Conservation (phyloP, 1,139 yeast genomes). For the Saccharomyces hybrid region DNA sequence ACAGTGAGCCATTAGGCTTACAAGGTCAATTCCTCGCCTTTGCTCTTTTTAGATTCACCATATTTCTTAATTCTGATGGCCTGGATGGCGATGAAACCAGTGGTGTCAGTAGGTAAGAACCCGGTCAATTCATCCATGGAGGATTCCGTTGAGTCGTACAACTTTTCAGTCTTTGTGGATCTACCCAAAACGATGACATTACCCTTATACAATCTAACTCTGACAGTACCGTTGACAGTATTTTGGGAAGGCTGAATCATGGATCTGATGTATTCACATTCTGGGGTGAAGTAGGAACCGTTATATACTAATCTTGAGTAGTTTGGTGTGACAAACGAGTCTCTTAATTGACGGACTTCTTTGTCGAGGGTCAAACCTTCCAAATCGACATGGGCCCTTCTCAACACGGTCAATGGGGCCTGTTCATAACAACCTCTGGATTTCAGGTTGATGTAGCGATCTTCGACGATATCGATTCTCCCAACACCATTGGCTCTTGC, state of each 20-base stretch:
- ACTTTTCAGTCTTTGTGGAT: conserved; percentile 88
- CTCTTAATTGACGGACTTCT: conserved; percentile 96
- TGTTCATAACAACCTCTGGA: conserved; percentile 99
- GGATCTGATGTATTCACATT: conserved; percentile 90
- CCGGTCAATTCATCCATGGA: conserved; percentile 99
- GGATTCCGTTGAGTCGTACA: conserved; percentile 95
- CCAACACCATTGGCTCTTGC: conserved; percentile 99
- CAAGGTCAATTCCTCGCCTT: conserved; percentile 38
- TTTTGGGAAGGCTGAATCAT: conserved; percentile 92
- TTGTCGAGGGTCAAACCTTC: conserved; percentile 96
- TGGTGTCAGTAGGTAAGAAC: conserved; percentile 92
- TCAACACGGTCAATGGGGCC: conserved; percentile 91
- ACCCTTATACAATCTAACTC: conserved; percentile 93
- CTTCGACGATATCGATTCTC: conserved; percentile 97
- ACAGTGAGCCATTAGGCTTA: conserved; percentile 10
- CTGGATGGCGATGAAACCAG: conserved; percentile 96
- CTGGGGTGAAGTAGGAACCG: conserved; percentile 97
- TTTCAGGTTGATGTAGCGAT: conserved; percentile 96
- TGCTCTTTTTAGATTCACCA: conserved; percentile 89
- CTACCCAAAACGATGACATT: conserved; percentile 78
- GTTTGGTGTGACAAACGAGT: conserved; percentile 86
- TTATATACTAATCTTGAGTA: conserved; percentile 89
- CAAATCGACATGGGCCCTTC: conserved; percentile 89
- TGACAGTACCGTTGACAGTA: conserved; percentile 93
- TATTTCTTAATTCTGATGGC: conserved; percentile 96